Evolutionary conservation across 2,329 filamentous ascomycete species (phyloP), one percentile per base, ranked within the genome.

Genomic region (Chaetothyriales sp.): DNA sequence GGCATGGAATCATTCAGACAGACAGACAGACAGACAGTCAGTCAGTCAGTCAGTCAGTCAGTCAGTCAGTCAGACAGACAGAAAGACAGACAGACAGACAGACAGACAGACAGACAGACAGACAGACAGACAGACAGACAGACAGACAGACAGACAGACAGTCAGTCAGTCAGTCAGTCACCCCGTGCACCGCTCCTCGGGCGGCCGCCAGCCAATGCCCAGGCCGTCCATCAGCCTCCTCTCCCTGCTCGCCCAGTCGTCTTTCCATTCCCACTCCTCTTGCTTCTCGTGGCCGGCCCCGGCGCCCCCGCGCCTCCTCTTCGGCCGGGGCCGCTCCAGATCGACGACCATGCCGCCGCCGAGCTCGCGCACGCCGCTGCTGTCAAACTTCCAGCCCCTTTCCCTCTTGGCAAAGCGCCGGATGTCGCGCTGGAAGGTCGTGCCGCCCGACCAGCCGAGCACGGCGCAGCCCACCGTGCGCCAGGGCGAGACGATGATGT

Each of bases 401-500:
- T 77, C 73, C 40, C 81, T 75, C 66, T 86, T 89, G 55, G 83
- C 87, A 67, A 90, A 94, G 33, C 83, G 73, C 43, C 90, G 74
- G 50, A 97, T 65, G 66, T 97, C 92, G 20, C 90, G 75, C 70
- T 95, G 81, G 60, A 95, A 97, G 0, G 89, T 95, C 0, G 83
- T 94, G 1, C 82, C 90, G 0, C 89, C 86, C 15, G 80, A 84
- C 92, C 90, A 97, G 1, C 89, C 89, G 18, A 90, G 70, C 3
- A 97, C 76, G 0, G 89, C 90, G 60, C 89, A 95, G 0, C 92
- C 90, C 0, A 86, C 81, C 0, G 88, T 94, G 51, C 82, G 83
- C 86, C 90, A 95, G 0, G 89, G 88, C 19, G 81, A 82, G 55
- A 97, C 74, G 58, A 97, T 90, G 53, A 97, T 95, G 64, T 97